Conservation (phyloP, 352 stramenopile species). For the Salisapilia sapeloensis region DNA sequence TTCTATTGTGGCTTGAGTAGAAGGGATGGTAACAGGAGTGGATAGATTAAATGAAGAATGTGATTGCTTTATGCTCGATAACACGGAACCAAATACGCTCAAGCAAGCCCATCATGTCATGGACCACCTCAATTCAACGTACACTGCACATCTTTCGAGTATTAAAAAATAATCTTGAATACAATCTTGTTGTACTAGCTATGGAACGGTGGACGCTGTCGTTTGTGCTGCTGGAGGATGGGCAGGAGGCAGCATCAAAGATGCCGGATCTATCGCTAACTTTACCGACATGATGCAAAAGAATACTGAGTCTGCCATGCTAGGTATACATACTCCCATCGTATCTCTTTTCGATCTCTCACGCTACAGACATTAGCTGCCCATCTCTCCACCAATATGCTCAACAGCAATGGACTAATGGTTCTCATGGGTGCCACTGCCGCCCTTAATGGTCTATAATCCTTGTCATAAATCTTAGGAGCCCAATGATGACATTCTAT, state of each 20-base stretch:
- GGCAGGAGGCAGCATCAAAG: slow-evolving; percentile 57
- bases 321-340: slow-evolving; percentile 15
- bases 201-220: slow-evolving; percentile 48
- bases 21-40: background rate
- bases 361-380: slow-evolving; percentile 20
- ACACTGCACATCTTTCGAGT: background rate
- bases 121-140: slow-evolving; percentile 30
- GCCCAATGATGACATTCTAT: slow-evolving; percentile 1
- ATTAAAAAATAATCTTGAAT: background rate
- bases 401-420: slow-evolving; percentile 48
- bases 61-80: slow-evolving; percentile 26
- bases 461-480: background rate
- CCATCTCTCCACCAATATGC: slow-evolving; percentile 53
- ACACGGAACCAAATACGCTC: slow-evolving; percentile 15
- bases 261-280: slow-evolving; percentile 38
- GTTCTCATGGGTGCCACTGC: slow-evolving; percentile 71
- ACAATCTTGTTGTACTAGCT: slow-evolving; percentile 9
- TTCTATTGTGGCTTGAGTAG: background rate
- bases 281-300: slow-evolving; percentile 53
- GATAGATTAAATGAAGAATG: slow-evolving; percentile 33
- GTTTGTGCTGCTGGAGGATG: slow-evolving; percentile 70
- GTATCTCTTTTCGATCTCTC: background rate
- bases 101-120: slow-evolving; percentile 30
- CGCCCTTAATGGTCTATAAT: slow-evolving; percentile 28
- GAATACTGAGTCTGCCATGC: slow-evolving; percentile 65